A percentile compares a stretch with the other conserved stretches of the same genome.
These are phyloP conservation scores for Rhizopogon parksii DNA, from an alignment of 1,284 basidiomycete species.

Conservation along the genomic window DNA sequence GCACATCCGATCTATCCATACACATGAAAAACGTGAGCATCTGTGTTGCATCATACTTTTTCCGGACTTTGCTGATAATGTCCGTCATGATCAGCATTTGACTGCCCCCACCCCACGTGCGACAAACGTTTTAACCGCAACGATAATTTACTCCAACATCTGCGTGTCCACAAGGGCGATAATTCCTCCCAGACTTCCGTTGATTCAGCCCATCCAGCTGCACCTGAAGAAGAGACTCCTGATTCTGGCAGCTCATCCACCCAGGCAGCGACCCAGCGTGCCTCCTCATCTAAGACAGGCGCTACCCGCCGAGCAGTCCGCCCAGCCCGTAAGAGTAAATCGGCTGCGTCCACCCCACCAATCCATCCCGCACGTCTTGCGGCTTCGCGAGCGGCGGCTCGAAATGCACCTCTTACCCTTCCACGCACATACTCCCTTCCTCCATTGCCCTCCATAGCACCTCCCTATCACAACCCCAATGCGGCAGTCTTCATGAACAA, in stretches of 20 bases:
- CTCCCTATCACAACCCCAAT: conserved; percentile 25
- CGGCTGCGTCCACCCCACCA: conserved; percentile 30
- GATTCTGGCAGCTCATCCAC: conserved; percentile 19
- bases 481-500: conserved; percentile 27
- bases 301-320: conserved; percentile 23
- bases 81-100: conserved; percentile 40
- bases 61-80: conserved; percentile 10
- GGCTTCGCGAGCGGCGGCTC: conserved; percentile 27
- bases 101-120: conserved; percentile 50
- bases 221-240: conserved; percentile 20
- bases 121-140: conserved; percentile 56
- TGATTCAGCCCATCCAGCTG: conserved; percentile 22
- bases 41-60: conserved; percentile 11
- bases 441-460: conserved; percentile 24
- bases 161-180: conserved; percentile 49
- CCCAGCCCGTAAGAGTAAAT: conserved; percentile 29
- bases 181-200: conserved; percentile 32
- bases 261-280: conserved; percentile 15
- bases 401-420: conserved; percentile 23
- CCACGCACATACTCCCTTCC: conserved; percentile 30
- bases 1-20: conserved; percentile 71
- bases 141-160: conserved; percentile 57
- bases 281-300: conserved; percentile 17
- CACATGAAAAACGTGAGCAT: conserved; percentile 66
- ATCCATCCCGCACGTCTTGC: conserved; percentile 29